Evolutionary conservation across 2,329 filamentous ascomycete genomes (phyloP).

Genomic region (Aureobasidium pullulans): DNA sequence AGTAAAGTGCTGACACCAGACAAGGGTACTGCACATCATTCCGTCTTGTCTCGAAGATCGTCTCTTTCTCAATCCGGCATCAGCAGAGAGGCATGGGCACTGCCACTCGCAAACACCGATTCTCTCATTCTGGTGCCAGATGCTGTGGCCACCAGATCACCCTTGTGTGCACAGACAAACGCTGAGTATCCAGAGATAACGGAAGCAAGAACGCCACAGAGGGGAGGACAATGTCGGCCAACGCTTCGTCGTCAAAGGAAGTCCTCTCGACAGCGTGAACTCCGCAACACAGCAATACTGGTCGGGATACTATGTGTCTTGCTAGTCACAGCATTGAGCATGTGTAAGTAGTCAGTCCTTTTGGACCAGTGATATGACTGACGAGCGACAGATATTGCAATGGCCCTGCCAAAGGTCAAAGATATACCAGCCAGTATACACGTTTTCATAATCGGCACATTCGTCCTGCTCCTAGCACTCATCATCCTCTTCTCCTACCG

Average conservation of each 20-base stretch:
- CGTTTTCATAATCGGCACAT: background rate
- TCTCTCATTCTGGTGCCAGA: background rate
- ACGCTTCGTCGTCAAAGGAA: background rate
- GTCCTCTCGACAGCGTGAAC: background rate
- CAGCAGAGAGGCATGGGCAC: background rate
- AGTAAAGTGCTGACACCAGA: no score
- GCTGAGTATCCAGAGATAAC: background rate
- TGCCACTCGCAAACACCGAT: background rate
- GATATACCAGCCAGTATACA: background rate
- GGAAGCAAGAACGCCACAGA: background rate
- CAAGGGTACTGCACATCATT: conserved; percentile 2
- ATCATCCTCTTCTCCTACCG: background rate
- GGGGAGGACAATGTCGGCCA: background rate
- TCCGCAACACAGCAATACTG: background rate
- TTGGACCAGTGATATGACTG: background rate
- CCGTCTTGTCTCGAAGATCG: background rate
- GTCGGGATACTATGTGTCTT: background rate
- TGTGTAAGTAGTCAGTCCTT: background rate
- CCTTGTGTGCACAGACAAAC: background rate
- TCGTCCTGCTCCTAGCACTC: background rate
- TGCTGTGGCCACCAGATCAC: background rate
- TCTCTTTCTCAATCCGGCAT: background rate
- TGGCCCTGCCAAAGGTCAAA: background rate
- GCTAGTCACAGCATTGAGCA: background rate
- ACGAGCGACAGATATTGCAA: background rate